Evolutionary conservation across 345 rosid species (phyloP).

Genomic region (Noccaea bulbosa): DNA sequence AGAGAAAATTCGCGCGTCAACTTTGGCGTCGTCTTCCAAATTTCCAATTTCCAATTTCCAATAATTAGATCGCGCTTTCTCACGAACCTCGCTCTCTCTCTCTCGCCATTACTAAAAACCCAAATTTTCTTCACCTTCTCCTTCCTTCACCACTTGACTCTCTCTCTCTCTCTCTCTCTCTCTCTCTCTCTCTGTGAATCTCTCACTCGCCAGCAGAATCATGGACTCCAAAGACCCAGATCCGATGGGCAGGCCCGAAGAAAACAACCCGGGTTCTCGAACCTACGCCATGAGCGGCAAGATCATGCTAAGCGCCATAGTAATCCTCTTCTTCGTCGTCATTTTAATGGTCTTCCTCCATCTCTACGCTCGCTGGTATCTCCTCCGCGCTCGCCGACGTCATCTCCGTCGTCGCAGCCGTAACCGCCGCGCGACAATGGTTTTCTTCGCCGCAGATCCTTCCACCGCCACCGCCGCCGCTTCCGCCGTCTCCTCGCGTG

Average conservation of each 20-base stretch:
- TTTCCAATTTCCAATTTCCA: constrained; percentile 24
- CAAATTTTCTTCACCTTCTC: constrained; percentile 9
- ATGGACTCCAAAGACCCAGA: constrained; percentile 34
- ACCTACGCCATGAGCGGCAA: constrained; percentile 67
- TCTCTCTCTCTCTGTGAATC: constrained; percentile 27
- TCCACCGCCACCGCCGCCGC: constrained; percentile 14
- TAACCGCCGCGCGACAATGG: constrained; percentile 53
- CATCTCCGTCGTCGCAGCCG: constrained; percentile 50
- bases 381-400: constrained; percentile 64
- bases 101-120: constrained; percentile 26
- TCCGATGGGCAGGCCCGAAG: constrained; percentile 14
- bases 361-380: constrained; percentile 92
- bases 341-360: constrained; percentile 69
- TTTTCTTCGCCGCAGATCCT: constrained; percentile 56
- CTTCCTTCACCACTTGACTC: constrained; percentile 36
- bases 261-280: background rate
- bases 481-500: constrained; percentile 42
- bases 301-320: constrained; percentile 71
- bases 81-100: constrained; percentile 36
- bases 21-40: constrained; percentile 32
- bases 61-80: constrained; percentile 25
- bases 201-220: background rate
- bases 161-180: constrained; percentile 29
- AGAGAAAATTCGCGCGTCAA: constrained; percentile 33
- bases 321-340: constrained; percentile 73